These are phyloP conservation scores for Cucumis hystrix DNA, from an alignment of 306 rosid genomes.

Conservation along the genomic window DNA sequence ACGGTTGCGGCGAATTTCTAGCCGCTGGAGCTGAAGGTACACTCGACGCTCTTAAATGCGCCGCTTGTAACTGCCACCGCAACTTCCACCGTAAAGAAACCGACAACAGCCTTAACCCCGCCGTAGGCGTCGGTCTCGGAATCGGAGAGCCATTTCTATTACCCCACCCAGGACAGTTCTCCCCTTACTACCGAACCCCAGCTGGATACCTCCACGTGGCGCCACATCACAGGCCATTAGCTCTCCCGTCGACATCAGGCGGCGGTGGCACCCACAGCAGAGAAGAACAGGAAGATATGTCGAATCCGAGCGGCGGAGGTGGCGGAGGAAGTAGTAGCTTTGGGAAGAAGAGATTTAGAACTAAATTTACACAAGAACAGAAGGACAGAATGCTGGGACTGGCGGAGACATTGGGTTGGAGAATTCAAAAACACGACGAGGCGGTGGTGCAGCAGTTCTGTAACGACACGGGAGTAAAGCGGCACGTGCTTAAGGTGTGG, in stretches of 20 bases:
- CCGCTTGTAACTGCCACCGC: conserved; percentile 14
- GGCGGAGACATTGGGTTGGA: conserved; percentile 82
- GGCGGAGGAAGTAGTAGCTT: conserved; percentile 13
- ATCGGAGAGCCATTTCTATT: conserved; percentile 26
- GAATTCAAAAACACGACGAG: conserved; percentile 91
- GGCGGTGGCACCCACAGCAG: conserved; percentile 50
- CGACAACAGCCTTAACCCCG: background rate
- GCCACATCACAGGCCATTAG: conserved; percentile 49
- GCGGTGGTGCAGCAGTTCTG: conserved; percentile 62
- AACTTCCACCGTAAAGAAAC: conserved; percentile 12
- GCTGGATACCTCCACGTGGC: conserved; percentile 66
- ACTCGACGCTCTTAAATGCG: conserved; percentile 11
- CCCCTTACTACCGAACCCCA: conserved; percentile 60
- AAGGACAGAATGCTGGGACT: conserved; percentile 71
- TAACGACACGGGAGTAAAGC: conserved; percentile 64
- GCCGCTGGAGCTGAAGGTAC: background rate
- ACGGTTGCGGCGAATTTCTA: conserved; percentile 19
- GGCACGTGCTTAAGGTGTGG: conserved; percentile 97
- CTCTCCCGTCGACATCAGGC: conserved; percentile 88
- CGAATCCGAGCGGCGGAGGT: conserved; percentile 49
- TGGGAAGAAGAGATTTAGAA: conserved; percentile 56
- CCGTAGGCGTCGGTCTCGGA: background rate
- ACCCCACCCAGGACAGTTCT: conserved; percentile 37
- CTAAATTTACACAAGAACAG: conserved; percentile 74
- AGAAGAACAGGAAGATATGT: conserved; percentile 66